Evolutionary conservation across 2,329 filamentous ascomycete genomes (phyloP), one percentile per base, ranked within the genome.

Genomic region (Pseudonectria buxi): DNA sequence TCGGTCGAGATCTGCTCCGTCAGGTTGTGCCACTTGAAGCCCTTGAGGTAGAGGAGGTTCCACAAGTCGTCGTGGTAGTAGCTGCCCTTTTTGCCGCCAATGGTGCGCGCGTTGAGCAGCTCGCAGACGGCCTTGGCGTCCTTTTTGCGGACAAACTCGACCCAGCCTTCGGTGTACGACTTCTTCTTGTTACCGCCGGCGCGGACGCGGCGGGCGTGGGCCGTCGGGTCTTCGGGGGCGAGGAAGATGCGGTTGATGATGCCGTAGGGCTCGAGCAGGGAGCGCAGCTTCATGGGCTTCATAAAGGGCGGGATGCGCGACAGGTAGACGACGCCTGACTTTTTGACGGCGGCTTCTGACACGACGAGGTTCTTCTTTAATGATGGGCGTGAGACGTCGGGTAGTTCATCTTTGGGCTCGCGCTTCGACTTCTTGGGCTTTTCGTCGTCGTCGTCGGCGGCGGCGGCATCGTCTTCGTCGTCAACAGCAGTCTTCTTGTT

Each of bases 11-110:
- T 88, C 63, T 89, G 83, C 58, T 86, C 82, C 37, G 83, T 87
- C 44, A 81, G 60, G 51, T 80, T 69, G 44, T 74, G 68, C 86
- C 86, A 94, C 61, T 90, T 92, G 65, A 92, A 90, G 2, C 84
- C 85, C 44, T 77, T 82, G 43, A 94, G 65, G 54, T 94, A 94
- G 41, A 84, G 73, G 44, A 92, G 65, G 50, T 83, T 89, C 86
- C 86, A 94, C 29, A 94, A 73, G 57, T 94, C 86, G 57, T 94
- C 86, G 50, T 84, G 78, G 64, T 90, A 94, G 57, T 84, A 87
- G 32, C 74, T 76, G 10, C 85, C 75, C 65, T 94, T 94, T 65
- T 89, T 89, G 16, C 86, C 86, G 33, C 86, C 86, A 40, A 92
- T 84, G 10, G 74, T 85, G 44, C 75, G 76, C 28, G 83, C 82